Evolutionary conservation across 495 filamentous ascomycete genomes (phyloP), one percentile per base, ranked within the genome.

Genomic region (Xeromyces bisporus): DNA sequence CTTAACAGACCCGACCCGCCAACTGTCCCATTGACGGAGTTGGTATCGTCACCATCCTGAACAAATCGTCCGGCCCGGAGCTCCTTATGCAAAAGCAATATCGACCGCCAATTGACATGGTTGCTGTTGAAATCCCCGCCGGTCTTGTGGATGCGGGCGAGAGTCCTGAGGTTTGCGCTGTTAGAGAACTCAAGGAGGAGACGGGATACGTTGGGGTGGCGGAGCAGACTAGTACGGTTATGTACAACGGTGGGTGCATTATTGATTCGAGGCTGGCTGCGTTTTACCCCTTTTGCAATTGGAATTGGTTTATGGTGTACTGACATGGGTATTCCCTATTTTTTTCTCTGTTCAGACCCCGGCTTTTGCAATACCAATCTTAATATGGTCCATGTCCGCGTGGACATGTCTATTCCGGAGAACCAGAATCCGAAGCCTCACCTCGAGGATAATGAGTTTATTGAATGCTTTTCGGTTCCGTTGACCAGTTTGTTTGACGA

Each of bases 311-410:
- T 21, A 4, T 21, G 4, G 4, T 21, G 4, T 4, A 5, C 9
- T 21, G 20, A 21, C 5, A 21, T 21, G 20, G 9, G 9, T 21
- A 21, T 21, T 4, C 4, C 20, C 20, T 21, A 5, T 21, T 21
- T 21, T 21, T 21, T 27, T 27, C 6, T 18, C 15, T 30, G 3
- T 34, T 4, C 29, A 73, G 69, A 73, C 41, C 67, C 69, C 1
- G 83, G 83, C 10, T 87, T 93, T 57, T 87, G 80, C 52, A 91
- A 86, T 45, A 86, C 84, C 16, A 93, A 87, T 49, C 62, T 84
- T 13, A 70, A 74, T 26, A 77, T 93, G 64, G 72, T 92, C 11
- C 79, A 87, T 41, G 73, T 92, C 10, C 71, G 62, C 3, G 67
- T 93, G 34, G 81, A 93, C 51, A 73, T 80, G 65, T 68, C 56